These are phyloP conservation scores for Cornus florida DNA, from an alignment of 148 eudicot genomes.

Conservation along the genomic window DNA sequence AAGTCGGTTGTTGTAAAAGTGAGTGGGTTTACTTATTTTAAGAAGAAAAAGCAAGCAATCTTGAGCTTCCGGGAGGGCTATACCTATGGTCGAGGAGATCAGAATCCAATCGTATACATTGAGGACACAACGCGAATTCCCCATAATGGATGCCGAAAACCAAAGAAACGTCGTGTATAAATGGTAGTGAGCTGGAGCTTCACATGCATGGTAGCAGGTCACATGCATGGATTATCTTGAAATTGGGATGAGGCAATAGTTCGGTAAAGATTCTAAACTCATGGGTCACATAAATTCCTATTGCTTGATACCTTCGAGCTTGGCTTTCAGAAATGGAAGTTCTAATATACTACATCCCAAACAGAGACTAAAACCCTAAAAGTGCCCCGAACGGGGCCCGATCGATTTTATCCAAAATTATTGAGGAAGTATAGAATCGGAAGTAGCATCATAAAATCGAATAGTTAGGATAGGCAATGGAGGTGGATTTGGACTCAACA, in stretches of 20 bases:
- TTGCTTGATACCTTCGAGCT: no score
- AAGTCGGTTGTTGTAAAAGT: conserved; percentile 84
- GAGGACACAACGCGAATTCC: conserved; percentile 91
- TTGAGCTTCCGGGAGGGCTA: conserved; percentile 81
- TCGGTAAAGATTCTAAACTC: neutral
- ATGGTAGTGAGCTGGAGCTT: no score
- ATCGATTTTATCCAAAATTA: no score
- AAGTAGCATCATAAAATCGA: no score
- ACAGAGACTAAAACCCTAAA: no score
- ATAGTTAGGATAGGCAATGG: no score
- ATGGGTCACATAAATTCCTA: no score
- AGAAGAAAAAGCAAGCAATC: conserved; percentile 83
- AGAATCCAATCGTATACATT: conserved; percentile 59
- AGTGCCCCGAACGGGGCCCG: no score
- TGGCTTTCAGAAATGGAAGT: no score
- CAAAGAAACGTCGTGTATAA: conserved; percentile 64
- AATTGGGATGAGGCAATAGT: conserved; percentile 6
- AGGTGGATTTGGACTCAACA: no score
- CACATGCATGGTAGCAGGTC: neutral
- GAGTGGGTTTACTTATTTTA: conserved; percentile 75
- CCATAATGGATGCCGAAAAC: conserved; percentile 87
- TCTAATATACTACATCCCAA: no score
- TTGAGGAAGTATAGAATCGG: no score
- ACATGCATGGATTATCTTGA: neutral
- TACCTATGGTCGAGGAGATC: conserved; percentile 52